Conservation (phyloP, 306 rosid genomes). For the Fragaria ananassa region DNA sequence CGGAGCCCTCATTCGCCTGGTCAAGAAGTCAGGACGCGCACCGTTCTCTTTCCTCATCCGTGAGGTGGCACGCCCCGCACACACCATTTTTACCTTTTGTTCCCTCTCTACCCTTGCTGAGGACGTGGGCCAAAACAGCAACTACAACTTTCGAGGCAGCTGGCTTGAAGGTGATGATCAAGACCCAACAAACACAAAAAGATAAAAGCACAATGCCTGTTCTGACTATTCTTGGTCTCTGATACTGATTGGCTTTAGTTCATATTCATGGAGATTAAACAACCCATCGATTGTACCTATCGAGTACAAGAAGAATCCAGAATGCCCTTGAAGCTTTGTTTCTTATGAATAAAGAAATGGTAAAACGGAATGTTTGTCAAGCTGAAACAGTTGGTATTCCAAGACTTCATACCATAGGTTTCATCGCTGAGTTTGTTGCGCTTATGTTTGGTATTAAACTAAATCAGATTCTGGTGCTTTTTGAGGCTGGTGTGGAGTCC, state of each 20-base stretch:
- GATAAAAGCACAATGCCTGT: background rate
- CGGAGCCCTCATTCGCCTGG: too few relatives aligned
- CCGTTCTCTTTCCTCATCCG: too few relatives aligned
- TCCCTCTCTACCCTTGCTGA: too few relatives aligned
- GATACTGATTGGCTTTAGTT: background rate
- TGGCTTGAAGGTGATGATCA: slow-evolving; percentile 2
- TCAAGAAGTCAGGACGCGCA: too few relatives aligned
- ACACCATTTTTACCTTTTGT: too few relatives aligned
- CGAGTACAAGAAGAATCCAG: slow-evolving; percentile 11
- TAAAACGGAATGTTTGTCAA: background rate
- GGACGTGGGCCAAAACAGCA: too few relatives aligned
- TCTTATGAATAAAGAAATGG: background rate
- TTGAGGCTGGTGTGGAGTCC: slow-evolving; percentile 11
- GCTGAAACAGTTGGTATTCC: background rate
- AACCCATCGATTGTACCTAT: background rate
- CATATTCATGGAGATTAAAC: slow-evolving; percentile 5
- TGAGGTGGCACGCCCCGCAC: too few relatives aligned
- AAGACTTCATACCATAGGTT: slow-evolving; percentile 2
- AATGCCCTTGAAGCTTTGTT: slow-evolving; percentile 20
- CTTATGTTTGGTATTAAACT: background rate
- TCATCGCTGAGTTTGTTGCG: slow-evolving; percentile 19
- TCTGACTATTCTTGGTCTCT: slow-evolving; percentile 2
- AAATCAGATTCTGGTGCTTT: slow-evolving; percentile 6
- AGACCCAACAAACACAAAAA: background rate
- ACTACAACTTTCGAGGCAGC: background rate